Evolutionary conservation across 164 flowering plant genomes (phyloP).

Genomic region (Saururus chinensis): DNA sequence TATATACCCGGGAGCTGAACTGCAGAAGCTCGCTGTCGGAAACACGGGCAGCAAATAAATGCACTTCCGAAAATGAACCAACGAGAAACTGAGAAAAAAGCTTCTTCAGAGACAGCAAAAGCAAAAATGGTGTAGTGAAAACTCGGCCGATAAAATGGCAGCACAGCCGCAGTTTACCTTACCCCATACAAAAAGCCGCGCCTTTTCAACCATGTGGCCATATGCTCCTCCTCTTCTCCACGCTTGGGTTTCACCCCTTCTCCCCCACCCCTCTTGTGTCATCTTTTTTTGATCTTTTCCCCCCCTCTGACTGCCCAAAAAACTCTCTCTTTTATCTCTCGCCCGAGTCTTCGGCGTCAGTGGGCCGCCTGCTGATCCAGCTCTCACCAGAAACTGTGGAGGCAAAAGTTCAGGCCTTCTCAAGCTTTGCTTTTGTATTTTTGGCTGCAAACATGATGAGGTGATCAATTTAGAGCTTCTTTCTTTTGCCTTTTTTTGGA

Average conservation of each 20-base stretch:
- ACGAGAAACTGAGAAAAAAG: too few relatives aligned
- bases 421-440: too few relatives aligned
- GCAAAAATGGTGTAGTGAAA: not conserved
- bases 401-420: too few relatives aligned
- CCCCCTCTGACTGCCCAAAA: not conserved
- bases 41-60: too few relatives aligned
- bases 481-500: not conserved
- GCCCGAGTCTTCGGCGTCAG: not conserved
- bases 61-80: too few relatives aligned
- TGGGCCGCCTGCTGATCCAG: not conserved
- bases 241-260: not conserved
- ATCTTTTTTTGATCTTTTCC: not conserved
- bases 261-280: constrained; percentile 1
- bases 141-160: not conserved
- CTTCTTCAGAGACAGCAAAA: too few relatives aligned
- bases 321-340: not conserved
- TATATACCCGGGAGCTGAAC: not conserved
- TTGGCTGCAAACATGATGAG: not conserved
- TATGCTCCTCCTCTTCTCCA: not conserved
- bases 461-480: not conserved
- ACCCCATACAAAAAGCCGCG: not conserved
- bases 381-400: constrained; percentile 6
- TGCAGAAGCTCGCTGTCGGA: not conserved
- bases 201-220: not conserved
- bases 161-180: not conserved